Evolutionary conservation across 805 yeast genomes (phyloP), one percentile per base, ranked within the genome.

Genomic region (Sugiyamaella lignohabitans): DNA sequence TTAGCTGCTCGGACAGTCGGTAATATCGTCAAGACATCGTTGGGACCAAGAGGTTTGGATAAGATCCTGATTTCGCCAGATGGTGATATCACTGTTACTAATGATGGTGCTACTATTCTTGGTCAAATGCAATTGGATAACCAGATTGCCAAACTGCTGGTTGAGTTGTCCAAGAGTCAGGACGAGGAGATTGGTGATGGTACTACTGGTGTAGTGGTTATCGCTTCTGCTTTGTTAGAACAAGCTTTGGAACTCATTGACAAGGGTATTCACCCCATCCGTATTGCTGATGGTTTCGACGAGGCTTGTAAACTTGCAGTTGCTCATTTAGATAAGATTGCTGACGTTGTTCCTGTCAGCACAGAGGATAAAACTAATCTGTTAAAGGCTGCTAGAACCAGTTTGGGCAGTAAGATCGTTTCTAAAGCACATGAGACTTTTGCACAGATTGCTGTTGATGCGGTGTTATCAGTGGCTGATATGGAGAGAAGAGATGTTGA

Each of bases 151-250:
- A 93, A 93, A 68, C 73, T 93, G 51, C 72, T 93, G 61, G 99
- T 93, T 17, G 96, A 94, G 68, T 75, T 93, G 54, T 84, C 96
- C 24, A 85, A 79, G 65, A 86, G 96, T 22, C 98, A 91, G 72
- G 98, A 91, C 66, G 96, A 93, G 64, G 98, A 91, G 69, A 87
- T 91, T 63, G 98, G 98, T 47, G 98, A 91, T 65, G 98, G 98
- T 62, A 93, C 99, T 23, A 93, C 99, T 3, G 98, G 98, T 62
- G 99, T 93, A 23, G 98, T 93, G 45, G 98, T 93, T 2, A 72
- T 93, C 44, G 98, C 98, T 1, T 85, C 96, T 55, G 95, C 98
- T 2, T 72, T 93, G 53, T 73, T 93, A 49, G 97, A 91, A 65
- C 96, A 93, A 69, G 97, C 98, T 2, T 68, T 84, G 47, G 97